Conservation (phyloP, 441 rosid species). For the Pelargonium myrrhifolium region DNA sequence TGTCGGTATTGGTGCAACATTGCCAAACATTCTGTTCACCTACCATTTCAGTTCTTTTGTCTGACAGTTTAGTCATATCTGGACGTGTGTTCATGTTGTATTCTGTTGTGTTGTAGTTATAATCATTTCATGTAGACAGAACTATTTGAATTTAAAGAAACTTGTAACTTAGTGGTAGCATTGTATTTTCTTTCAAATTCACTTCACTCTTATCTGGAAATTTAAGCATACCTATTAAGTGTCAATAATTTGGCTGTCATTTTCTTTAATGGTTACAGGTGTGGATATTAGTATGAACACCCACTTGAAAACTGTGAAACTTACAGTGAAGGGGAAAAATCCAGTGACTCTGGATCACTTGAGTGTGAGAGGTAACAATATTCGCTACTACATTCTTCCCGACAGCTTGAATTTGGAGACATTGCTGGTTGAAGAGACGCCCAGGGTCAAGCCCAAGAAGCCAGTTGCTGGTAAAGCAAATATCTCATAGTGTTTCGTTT, state of each 20-base stretch:
- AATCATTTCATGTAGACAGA: background rate
- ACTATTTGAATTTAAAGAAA: background rate
- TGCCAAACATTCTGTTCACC: no score
- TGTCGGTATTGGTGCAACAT: no score
- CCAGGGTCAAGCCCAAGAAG: constrained; percentile 87
- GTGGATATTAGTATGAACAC: constrained; percentile 96
- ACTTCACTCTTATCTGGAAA: background rate
- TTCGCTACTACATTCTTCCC: constrained; percentile 89
- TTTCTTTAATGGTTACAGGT: constrained; percentile 31
- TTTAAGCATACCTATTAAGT: background rate
- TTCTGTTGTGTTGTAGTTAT: background rate
- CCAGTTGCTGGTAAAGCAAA: constrained; percentile 35
- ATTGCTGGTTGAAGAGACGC: constrained; percentile 87
- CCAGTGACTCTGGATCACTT: constrained; percentile 85
- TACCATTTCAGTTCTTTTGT: background rate
- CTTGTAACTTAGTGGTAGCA: background rate
- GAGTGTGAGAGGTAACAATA: constrained; percentile 93
- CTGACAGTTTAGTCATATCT: background rate
- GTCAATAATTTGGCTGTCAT: background rate
- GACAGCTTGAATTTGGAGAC: constrained; percentile 97
- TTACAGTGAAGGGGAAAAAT: constrained; percentile 84
- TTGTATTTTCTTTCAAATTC: background rate
- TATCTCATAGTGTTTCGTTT: background rate
- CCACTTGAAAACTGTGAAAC: constrained; percentile 82
- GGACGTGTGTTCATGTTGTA: background rate